Conservation (phyloP, 371 early-diverging fungal genomes). For the Syncephalastrum contaminatum region DNA sequence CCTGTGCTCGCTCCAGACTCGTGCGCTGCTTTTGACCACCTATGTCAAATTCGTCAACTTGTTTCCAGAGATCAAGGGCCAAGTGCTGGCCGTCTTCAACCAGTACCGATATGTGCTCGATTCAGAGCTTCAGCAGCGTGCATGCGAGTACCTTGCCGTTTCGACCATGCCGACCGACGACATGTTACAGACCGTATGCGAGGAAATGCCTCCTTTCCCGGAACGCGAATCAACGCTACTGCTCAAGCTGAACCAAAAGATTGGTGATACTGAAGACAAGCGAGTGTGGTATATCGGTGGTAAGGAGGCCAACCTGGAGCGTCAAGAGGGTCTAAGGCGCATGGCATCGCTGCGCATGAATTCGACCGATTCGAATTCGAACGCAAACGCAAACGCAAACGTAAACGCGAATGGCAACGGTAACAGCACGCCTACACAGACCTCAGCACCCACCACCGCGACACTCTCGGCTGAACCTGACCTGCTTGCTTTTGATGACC, state of each 20-base stretch:
- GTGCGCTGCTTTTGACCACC: slow-evolving; percentile 86
- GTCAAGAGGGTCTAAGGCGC: slow-evolving; percentile 44
- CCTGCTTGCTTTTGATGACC: slow-evolving; percentile 35
- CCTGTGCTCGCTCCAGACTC: slow-evolving; percentile 74
- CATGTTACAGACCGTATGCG: slow-evolving; percentile 89
- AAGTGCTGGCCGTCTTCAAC: slow-evolving; percentile 81
- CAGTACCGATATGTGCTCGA: slow-evolving; percentile 87
- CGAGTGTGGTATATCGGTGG: slow-evolving; percentile 95
- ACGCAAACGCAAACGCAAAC: neutral
- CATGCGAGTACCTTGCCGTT: slow-evolving; percentile 92
- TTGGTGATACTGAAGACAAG: slow-evolving; percentile 91
- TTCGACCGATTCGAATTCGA: slow-evolving; percentile 15
- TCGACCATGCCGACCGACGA: slow-evolving; percentile 81
- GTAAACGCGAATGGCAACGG: too few relatives aligned
- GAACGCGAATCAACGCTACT: slow-evolving; percentile 91
- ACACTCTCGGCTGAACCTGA: slow-evolving; percentile 22
- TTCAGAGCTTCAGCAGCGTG: slow-evolving; percentile 94
- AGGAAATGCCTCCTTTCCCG: slow-evolving; percentile 97
- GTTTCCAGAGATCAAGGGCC: slow-evolving; percentile 95
- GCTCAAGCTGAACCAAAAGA: slow-evolving; percentile 76
- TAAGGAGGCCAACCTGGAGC: slow-evolving; percentile 74
- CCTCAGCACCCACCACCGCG: slow-evolving; percentile 2
- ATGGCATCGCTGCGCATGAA: slow-evolving; percentile 43
- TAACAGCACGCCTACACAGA: slow-evolving; percentile 1
- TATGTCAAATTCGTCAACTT: slow-evolving; percentile 93